phyloP scores from a whole-genome alignment of 345 rosid species.

The Camelina hispida region DNA sequence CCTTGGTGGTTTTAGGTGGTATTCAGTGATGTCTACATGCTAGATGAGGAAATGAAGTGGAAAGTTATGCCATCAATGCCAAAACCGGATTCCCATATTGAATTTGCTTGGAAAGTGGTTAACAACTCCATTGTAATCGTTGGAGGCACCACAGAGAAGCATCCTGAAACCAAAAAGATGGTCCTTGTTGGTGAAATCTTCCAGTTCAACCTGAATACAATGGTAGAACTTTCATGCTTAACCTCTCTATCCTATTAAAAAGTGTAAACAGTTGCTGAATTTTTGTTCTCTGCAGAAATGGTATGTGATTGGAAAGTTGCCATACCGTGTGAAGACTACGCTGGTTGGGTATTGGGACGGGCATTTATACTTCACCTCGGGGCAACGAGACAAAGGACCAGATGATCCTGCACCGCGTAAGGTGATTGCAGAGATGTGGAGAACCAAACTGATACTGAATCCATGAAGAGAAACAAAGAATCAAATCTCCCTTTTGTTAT shows the following conservation, averaged over 20 bases:
- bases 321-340: constrained; percentile 92
- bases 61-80: constrained; percentile 79
- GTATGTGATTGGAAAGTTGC: constrained; percentile 87
- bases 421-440: constrained; percentile 89
- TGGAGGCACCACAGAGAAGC: constrained; percentile 98
- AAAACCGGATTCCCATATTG: constrained; percentile 93
- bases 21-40: constrained; percentile 81
- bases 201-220: constrained; percentile 73
- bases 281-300: constrained; percentile 61
- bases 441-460: constrained; percentile 75
- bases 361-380: constrained; percentile 87
- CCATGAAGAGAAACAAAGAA: constrained; percentile 39
- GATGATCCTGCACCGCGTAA: constrained; percentile 82
- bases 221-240: constrained; percentile 50
- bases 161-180: constrained; percentile 90
- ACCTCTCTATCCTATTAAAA: not conserved
- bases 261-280: constrained; percentile 28
- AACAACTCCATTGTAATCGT: constrained; percentile 80
- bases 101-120: constrained; percentile 93
- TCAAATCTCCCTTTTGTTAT: constrained; percentile 19
- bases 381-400: constrained; percentile 94
- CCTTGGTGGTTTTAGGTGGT: constrained; percentile 68
- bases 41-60: constrained; percentile 93
- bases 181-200: constrained; percentile 85
- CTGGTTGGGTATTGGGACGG: constrained; percentile 89